Percentiles rank a stretch among this genome's conserved stretches.
phyloP scores from a whole-genome alignment of 768 basidiomycete genomes.

The Exsudoporus frostii region DNA sequence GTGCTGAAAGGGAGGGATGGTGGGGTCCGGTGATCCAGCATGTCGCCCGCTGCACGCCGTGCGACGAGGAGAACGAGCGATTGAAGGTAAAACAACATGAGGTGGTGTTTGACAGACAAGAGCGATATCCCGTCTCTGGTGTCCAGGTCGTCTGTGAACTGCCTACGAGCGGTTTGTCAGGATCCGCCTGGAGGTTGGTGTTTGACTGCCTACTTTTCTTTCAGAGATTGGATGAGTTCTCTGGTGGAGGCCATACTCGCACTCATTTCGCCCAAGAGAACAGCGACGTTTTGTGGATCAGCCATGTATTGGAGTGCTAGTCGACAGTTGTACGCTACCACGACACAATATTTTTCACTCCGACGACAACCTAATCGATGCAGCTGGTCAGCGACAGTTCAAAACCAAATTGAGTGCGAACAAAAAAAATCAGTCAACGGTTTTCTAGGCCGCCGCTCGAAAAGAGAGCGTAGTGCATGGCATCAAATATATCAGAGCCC shows the following conservation, averaged over 20 bases:
- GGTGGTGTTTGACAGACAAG: constrained; percentile 81
- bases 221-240: constrained; percentile 50
- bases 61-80: constrained; percentile 71
- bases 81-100: constrained; percentile 82
- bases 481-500: constrained; percentile 56
- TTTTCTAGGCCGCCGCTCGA: constrained; percentile 65
- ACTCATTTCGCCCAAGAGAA: constrained; percentile 53
- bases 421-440: constrained; percentile 50
- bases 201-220: constrained; percentile 46
- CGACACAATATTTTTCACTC: background rate
- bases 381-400: constrained; percentile 8
- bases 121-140: constrained; percentile 85
- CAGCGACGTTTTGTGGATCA: constrained; percentile 19
- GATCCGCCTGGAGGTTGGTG: background rate
- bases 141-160: constrained; percentile 39
- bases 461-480: constrained; percentile 51
- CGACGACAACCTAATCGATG: background rate
- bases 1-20: constrained; percentile 52
- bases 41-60: constrained; percentile 67
- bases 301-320: constrained; percentile 15
- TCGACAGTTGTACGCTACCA: constrained; percentile 1
- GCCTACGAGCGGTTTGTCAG: constrained; percentile 27
- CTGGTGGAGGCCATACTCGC: constrained; percentile 60
- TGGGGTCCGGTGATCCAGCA: constrained; percentile 49
- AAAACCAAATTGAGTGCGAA: background rate